Percentiles rank a stretch among this genome's conserved stretches.
Conservation (phyloP, 352 stramenopile genomes). For the Globisporangium heterothallicum region DNA sequence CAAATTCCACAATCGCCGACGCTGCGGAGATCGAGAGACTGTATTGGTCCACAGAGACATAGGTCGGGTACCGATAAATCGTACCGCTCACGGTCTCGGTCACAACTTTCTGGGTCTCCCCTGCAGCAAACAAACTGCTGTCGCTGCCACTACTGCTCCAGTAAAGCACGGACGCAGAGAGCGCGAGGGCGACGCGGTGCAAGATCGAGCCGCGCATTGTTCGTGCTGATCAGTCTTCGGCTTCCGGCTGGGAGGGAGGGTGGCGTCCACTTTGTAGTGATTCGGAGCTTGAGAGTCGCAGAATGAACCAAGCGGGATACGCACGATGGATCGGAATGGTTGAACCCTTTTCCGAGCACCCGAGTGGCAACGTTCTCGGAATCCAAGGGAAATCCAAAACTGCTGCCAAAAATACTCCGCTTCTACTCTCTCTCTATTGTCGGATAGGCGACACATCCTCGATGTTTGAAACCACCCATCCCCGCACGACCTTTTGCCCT, state of each 20-base stretch:
- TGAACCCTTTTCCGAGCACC: too few species aligned
- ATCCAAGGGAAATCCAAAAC: too few species aligned
- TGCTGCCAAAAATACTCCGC: too few species aligned
- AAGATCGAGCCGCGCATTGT: conserved; percentile 1
- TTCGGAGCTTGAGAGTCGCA: not conserved
- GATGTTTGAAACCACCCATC: too few species aligned
- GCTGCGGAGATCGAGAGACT: conserved; percentile 32
- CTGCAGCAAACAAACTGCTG: not conserved
- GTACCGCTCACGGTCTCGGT: conserved; percentile 43
- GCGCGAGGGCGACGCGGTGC: not conserved
- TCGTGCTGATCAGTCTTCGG: not conserved
- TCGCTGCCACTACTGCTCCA: not conserved
- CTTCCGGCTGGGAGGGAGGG: not conserved
- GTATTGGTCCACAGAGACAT: conserved; percentile 63
- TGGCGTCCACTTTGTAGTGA: not conserved
- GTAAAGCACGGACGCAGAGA: not conserved
- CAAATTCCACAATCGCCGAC: conserved; percentile 49
- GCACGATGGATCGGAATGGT: too few species aligned
- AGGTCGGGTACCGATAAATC: conserved; percentile 44
- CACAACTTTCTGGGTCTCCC: conserved; percentile 16
- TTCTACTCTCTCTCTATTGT: too few species aligned
- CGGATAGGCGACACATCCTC: too few species aligned
- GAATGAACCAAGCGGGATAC: too few species aligned
- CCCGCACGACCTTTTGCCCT: too few species aligned
- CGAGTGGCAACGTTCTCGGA: too few species aligned